phyloP scores from a whole-genome alignment of 768 basidiomycete genomes.

The Tephrocybe sp. region DNA sequence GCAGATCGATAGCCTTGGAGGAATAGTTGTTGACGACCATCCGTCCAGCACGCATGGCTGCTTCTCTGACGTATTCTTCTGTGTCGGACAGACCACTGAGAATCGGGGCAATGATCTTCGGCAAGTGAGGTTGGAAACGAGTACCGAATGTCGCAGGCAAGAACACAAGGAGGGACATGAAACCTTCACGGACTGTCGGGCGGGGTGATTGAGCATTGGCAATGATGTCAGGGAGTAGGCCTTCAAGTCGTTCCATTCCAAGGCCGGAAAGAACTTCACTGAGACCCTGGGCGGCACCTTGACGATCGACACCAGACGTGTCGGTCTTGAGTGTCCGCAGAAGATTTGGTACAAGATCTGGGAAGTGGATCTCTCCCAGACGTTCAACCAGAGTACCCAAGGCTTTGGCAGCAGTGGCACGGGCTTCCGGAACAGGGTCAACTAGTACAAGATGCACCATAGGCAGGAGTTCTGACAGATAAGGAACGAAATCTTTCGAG shows the following conservation, averaged over 20 bases:
- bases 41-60: constrained; percentile 97
- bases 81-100: constrained; percentile 87
- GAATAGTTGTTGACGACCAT: constrained; percentile 98
- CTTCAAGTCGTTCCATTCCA: constrained; percentile 97
- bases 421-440: constrained; percentile 96
- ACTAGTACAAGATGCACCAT: constrained; percentile 91
- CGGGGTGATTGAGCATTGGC: constrained; percentile 87
- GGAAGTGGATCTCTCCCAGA: constrained; percentile 92
- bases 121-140: constrained; percentile 94
- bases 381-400: constrained; percentile 96
- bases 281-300: constrained; percentile 96
- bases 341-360: constrained; percentile 89
- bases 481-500: constrained; percentile 91
- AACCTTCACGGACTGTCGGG: constrained; percentile 93
- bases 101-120: constrained; percentile 92
- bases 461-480: constrained; percentile 85
- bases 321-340: constrained; percentile 89
- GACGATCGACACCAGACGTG: constrained; percentile 92
- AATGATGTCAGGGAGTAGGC: constrained; percentile 91
- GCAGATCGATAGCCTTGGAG: constrained; percentile 84
- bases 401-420: constrained; percentile 96
- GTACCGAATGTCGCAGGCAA: constrained; percentile 95
- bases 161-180: constrained; percentile 96
- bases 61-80: constrained; percentile 95
- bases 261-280: constrained; percentile 93